These are phyloP conservation scores for Coleophoma cylindrospora DNA, from an alignment of 2,329 filamentous ascomycete species.

Conservation along the genomic window DNA sequence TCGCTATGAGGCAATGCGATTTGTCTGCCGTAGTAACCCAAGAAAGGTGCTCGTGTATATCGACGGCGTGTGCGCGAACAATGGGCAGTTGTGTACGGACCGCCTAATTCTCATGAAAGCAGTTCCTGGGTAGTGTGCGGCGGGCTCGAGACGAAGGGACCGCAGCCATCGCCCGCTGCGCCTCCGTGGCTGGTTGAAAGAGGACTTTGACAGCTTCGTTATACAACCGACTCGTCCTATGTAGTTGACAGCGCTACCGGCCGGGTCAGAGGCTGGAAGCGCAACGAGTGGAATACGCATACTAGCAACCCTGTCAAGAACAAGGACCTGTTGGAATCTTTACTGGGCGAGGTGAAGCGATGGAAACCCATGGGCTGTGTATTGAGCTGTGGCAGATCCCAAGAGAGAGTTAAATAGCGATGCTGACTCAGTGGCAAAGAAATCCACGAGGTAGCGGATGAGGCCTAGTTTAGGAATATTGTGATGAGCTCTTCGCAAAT, in stretches of 20 bases:
- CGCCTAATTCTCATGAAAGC: neutral
- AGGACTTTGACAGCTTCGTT: constrained; percentile 36
- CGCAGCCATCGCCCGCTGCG: constrained; percentile 44
- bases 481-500: no score
- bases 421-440: constrained; percentile 36
- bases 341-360: constrained; percentile 36
- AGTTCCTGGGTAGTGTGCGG: neutral
- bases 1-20: no score
- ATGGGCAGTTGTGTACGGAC: constrained; percentile 29
- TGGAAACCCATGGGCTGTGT: constrained; percentile 21
- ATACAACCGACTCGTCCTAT: constrained; percentile 49
- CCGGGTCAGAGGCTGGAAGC: constrained; percentile 37
- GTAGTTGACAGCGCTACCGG: constrained; percentile 39
- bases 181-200: constrained; percentile 36
- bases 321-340: constrained; percentile 44
- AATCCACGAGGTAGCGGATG: neutral
- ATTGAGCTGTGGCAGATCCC: constrained; percentile 45
- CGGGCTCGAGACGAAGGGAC: constrained; percentile 38
- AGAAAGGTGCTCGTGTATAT: constrained; percentile 33
- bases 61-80: constrained; percentile 38
- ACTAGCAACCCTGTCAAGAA: constrained; percentile 37
- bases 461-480: no score
- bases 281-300: constrained; percentile 37
- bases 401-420: constrained; percentile 32
- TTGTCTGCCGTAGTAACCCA: no score